phyloP scores from a whole-genome alignment of 2,329 filamentous ascomycete species.

The Fusarium hainanense region DNA sequence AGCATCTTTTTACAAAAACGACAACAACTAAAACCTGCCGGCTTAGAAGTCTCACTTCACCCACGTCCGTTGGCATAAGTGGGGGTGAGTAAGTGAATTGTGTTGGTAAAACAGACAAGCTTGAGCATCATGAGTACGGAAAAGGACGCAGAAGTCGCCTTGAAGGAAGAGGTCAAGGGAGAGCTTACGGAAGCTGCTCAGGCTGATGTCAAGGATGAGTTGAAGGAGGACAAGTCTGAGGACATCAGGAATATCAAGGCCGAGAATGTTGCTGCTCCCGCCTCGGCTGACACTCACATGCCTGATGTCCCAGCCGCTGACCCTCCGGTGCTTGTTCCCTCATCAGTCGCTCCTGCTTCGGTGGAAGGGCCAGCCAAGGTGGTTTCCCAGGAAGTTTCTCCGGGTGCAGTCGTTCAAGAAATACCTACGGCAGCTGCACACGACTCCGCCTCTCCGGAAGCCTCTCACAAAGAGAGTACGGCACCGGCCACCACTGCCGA shows the following conservation, averaged over 20 bases:
- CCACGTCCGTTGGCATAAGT: slow-evolving; percentile 21
- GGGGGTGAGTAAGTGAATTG: slow-evolving; percentile 30
- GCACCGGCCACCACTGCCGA: background rate
- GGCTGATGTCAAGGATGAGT: slow-evolving; percentile 29
- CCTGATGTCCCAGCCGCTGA: slow-evolving; percentile 17
- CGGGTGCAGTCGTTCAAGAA: background rate
- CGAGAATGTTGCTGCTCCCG: slow-evolving; percentile 4
- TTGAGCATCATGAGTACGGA: slow-evolving; percentile 36
- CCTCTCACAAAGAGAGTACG: background rate
- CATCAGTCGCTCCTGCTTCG: slow-evolving; percentile 4
- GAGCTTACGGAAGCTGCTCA: slow-evolving; percentile 21
- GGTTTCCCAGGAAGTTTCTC: slow-evolving; percentile 10
- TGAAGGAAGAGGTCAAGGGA: slow-evolving; percentile 41
- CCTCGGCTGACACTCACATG: slow-evolving; percentile 21
- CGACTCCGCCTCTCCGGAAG: background rate
- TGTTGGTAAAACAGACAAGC: slow-evolving; percentile 5
- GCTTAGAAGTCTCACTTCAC: slow-evolving; percentile 1
- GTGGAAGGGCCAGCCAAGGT: slow-evolving; percentile 3
- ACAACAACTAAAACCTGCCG: background rate
- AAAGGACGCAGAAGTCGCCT: slow-evolving; percentile 41
- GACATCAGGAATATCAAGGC: slow-evolving; percentile 11
- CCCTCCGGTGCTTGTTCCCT: slow-evolving; percentile 15
- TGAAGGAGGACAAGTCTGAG: slow-evolving; percentile 36
- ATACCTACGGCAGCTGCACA: background rate
- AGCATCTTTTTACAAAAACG: background rate